phyloP scores from a whole-genome alignment of 1,284 basidiomycete species.

The Ustilago crameri region DNA sequence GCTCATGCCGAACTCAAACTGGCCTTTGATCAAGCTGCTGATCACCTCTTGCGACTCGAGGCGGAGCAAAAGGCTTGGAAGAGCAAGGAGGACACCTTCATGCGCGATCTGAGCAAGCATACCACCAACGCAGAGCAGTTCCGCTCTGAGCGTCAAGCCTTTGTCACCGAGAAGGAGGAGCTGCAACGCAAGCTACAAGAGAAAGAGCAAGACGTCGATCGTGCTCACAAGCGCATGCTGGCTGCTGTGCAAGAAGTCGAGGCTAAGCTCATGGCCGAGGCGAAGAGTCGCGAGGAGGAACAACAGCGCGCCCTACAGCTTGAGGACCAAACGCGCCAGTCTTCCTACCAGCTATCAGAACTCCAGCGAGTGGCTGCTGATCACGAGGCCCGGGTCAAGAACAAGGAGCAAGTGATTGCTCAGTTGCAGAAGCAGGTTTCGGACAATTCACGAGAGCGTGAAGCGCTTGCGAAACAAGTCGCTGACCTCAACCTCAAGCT shows the following conservation, averaged over 20 bases:
- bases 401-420: conserved; percentile 80
- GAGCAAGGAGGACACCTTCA: conserved; percentile 71
- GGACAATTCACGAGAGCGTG: conserved; percentile 70
- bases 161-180: conserved; percentile 74
- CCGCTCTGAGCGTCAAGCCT: conserved; percentile 42
- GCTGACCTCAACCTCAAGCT: conserved; percentile 77
- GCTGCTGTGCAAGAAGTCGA: conserved; percentile 77
- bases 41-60: conserved; percentile 83
- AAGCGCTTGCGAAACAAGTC: conserved; percentile 70
- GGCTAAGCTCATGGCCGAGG: conserved; percentile 77
- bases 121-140: conserved; percentile 47
- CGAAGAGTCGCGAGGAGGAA: conserved; percentile 70
- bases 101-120: conserved; percentile 54
- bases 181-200: conserved; percentile 78
- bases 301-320: conserved; percentile 49
- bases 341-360: conserved; percentile 83
- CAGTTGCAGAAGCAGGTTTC: conserved; percentile 75
- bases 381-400: conserved; percentile 80
- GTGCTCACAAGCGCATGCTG: conserved; percentile 82
- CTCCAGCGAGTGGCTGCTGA: conserved; percentile 80
- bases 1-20: conserved; percentile 78
- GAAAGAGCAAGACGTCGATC: conserved; percentile 81
- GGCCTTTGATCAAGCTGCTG: conserved; percentile 83
- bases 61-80: conserved; percentile 79
- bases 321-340: conserved; percentile 68